Evolutionary conservation across 2,329 filamentous ascomycete species (phyloP), one percentile per base, ranked within the genome.

Genomic region (Trichoderma polysporum): DNA sequence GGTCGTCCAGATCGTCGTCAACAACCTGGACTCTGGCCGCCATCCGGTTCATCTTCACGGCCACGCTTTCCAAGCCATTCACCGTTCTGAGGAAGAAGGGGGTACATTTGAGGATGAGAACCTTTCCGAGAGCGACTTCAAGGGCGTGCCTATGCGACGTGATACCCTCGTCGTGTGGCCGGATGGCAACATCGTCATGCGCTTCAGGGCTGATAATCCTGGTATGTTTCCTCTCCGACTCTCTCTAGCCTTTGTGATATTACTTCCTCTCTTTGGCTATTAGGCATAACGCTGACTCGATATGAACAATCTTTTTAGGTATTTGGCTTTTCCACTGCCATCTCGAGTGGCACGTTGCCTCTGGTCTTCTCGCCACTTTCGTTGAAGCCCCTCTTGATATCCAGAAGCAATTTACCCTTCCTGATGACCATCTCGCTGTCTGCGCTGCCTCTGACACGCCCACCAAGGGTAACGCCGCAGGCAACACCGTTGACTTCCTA

Each of bases 41-140:
- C 91, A 93, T 72, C 92, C 87, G 4, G 93, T 94, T 81, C 91
- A 92, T 72, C 76, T 96, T 1, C 93, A 95, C 79, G 91, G 91
- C 0, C 90, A 93, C 76, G 81, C 86, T 70, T 93, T 93, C 79
- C 91, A 92, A 76, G 82, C 89, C 4, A 75, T 92, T 39, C 82
- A 85, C 69, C 87, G 90, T 29, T 86, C 85, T 1, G 79, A 76
- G 0, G 87, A 89, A 35, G 83, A 88, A 0, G 84, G 79, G 0
- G 87, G 88, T 6, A 79, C 82, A 1, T 90, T 87, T 70, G 81
- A 83, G 3, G 79, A 81, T 27, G 75, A 81, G 0, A 80, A 80
- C 47, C 72, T 80, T 19, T 79, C 80, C 12, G 77, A 82, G 25
- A 79, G 79, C 0, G 76, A 79, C 25, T 87, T 87, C 70, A 82